Conservation (phyloP, 805 yeast species). For the Wickerhamiella brachini region DNA sequence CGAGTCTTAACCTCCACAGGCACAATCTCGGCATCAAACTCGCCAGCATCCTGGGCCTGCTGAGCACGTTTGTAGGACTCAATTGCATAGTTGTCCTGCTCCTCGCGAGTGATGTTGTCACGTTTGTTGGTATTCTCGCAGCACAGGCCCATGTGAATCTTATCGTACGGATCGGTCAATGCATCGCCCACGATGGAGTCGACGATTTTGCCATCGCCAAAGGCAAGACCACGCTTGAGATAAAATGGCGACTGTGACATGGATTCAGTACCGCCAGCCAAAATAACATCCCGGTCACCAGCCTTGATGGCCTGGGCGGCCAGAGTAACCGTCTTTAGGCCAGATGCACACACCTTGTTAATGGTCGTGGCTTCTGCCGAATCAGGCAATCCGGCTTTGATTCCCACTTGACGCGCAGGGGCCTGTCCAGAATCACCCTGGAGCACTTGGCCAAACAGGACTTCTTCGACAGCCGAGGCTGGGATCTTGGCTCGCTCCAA, state of each 20-base stretch:
- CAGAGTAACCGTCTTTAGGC: slow-evolving; percentile 73
- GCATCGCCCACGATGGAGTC: slow-evolving; percentile 70
- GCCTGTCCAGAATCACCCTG: slow-evolving; percentile 92
- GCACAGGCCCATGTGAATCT: slow-evolving; percentile 82
- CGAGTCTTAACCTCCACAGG: slow-evolving; percentile 60
- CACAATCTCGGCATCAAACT: slow-evolving; percentile 62
- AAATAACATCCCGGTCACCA: slow-evolving; percentile 74
- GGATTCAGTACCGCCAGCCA: slow-evolving; percentile 93
- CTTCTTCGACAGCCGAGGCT: slow-evolving; percentile 61
- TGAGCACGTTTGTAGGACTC: slow-evolving; percentile 70
- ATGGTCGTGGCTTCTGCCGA: slow-evolving; percentile 75
- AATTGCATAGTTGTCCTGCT: slow-evolving; percentile 75
- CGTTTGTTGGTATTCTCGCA: slow-evolving; percentile 90
- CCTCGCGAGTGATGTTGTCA: slow-evolving; percentile 58
- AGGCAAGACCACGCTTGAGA: slow-evolving; percentile 50
- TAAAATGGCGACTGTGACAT: slow-evolving; percentile 93
- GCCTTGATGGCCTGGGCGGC: slow-evolving; percentile 79
- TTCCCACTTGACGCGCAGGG: slow-evolving; percentile 93
- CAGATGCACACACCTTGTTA: slow-evolving; percentile 94
- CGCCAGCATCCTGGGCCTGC: slow-evolving; percentile 55
- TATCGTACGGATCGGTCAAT: slow-evolving; percentile 73
- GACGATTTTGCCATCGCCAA: slow-evolving; percentile 38
- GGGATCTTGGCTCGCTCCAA: slow-evolving; percentile 66
- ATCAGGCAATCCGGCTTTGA: slow-evolving; percentile 73
- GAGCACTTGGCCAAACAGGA: slow-evolving; percentile 79